Evolutionary conservation across 2,329 filamentous ascomycete species (phyloP), one percentile per base, ranked within the genome.

Genomic region (Raffaelea albimanens): DNA sequence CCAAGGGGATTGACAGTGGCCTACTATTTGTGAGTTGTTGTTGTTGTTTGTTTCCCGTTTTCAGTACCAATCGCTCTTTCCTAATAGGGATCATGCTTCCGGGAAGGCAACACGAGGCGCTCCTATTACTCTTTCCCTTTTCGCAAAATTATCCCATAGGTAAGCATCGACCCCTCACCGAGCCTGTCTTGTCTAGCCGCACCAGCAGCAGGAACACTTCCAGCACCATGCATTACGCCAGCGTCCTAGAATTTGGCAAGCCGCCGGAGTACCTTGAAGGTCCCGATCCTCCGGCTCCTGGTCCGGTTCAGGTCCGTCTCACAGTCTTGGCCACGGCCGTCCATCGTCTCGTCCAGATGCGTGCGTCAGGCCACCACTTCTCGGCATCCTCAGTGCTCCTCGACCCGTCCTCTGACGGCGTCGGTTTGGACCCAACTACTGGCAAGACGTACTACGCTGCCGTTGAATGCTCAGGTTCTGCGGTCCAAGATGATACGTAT

Each of bases 321-420:
- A 71, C 69, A 52, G 65, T 81, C 51, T 55, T 74, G 43, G 74
- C 74, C 13, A 57, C 68, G 3, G 76, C 73, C 23, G 62, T 77
- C 14, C 76, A 78, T 57, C 66, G 68, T 13, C 61, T 80, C 4
- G 76, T 80, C 40, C 71, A 71, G 43, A 64, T 65, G 38, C 70
- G 75, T 25, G 76, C 76, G 18, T 53, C 67, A 1, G 76, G 77
- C 1, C 64, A 59, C n/a, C 77, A 80, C 60, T 80, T 78, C 62
- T 68, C 69, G 19, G 65, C 69, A 2, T 63, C 63, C 5, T 56
- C 57, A 0, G 67, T 75, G 0, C 78, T 76, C 1, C 73, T 78
- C 55, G 60, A 66, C 1, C 70, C 72, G 0, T 76, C 76, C 11
- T 61, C 71, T 13, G 76, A 80, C 55, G 76, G 74, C 48, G 69